Evolutionary conservation across 768 basidiomycete genomes (phyloP), one percentile per base, ranked within the genome.

Genomic region (Leccinum boreale): DNA sequence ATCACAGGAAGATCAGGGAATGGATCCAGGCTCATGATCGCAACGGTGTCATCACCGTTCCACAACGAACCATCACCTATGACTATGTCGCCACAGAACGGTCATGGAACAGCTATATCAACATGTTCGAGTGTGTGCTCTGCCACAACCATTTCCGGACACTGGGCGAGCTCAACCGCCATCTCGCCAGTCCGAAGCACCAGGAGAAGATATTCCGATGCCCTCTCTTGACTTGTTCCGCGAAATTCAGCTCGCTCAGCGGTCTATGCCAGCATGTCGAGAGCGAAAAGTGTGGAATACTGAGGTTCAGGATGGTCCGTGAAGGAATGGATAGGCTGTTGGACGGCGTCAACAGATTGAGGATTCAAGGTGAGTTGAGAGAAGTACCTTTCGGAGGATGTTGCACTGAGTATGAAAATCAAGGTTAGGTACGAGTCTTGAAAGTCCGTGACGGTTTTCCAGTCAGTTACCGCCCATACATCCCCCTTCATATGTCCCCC

Each of bases 191-290:
- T 69, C 84, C 88, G 2, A 73, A 65, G 3, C 88, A 89, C 65
- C 69, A 78, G 60, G 75, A 78, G 1, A 77, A 74, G 66, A 73
- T 79, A 2, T 88, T 85, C 63, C 62, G 77, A 3, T 89, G 87
- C 70, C 85, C 84, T 4, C 67, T 77, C 46, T 58, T 55, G 7
- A 70, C 68, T 11, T 89, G 87, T 63, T 63, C 54, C 2, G 29
- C 50, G 23, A 66, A 69, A 31, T 87, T 85, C 65, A 59, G 52
- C 7, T 78, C 82, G 14, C 75, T 89, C 31, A 87, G 86, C 55
- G 85, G 65, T 4, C 68, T 89, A 53, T 80, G 79, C 46, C 81
- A 84, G 71, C 86, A 89, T 67, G 77, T 89, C 31, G 86, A 89
- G 74, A 85, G 82, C 64, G 82, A 80, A 61, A 70, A 60, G 26